Evolutionary conservation across 2,329 filamentous ascomycete species (phyloP), one percentile per base, ranked within the genome.

Genomic region (Aspergillus persii): DNA sequence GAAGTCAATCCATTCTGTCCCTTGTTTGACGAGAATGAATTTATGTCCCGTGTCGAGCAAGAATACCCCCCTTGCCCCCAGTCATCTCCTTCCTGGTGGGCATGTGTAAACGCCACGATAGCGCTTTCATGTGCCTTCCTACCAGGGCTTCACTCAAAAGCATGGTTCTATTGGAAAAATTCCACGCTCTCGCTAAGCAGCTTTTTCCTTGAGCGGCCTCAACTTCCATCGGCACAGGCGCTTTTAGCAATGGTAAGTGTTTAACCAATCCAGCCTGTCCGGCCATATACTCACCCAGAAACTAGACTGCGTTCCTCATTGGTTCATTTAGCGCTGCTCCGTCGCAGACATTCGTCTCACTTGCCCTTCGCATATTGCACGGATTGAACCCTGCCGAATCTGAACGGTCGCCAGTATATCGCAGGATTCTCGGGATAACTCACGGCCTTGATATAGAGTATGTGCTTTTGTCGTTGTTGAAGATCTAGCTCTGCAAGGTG

Each of bases 81-180:
- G 4, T 48, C 50, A 15, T 50, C 56, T 8, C 50, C 18, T 3
- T 18, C 15, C 7, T 53, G 51, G 44, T 57, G 56, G 56, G 50
- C 56, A 8, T 57, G 50, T 49, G 18, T 57, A 2, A 57, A 57
- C 26, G 56, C 56, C 15, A 44, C 26, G 18, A 50, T 57, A 8
- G 56, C 56, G 3, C 31, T 57, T 29, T 50, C 56, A 36, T 57
- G 50, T 30, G 11, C 33, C 6, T 26, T 53, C n/a, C 50, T 53
- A 15, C 5, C n/a, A 8, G 15, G 9, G 6, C 31, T 30, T 3
- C 4, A 46, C 3, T 27, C 56, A 2, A 49, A 49, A 4, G 50
- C 56, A 11, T 57, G 56, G 56, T 8, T 49, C 6, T 57, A 33
- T 41, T 57, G 56, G 56, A 57, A 57, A 27, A 57, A 57, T 49